These are phyloP conservation scores for Pseudocercospora cruenta DNA, from an alignment of 2,329 filamentous ascomycete species.

Conservation along the genomic window DNA sequence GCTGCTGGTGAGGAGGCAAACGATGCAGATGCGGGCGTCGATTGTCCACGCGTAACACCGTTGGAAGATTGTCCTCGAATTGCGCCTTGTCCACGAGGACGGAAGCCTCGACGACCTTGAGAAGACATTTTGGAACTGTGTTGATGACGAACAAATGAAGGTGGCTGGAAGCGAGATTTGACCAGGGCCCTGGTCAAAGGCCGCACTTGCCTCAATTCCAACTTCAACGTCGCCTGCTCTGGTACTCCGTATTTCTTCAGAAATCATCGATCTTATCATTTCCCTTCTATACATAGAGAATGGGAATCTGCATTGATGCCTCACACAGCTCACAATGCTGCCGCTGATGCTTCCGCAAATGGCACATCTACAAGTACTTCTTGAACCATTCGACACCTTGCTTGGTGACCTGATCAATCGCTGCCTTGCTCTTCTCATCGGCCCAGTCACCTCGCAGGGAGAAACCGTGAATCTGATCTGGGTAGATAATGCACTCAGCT, in stretches of 20 bases:
- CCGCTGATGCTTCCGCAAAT: not conserved
- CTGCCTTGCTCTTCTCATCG: constrained; percentile 51
- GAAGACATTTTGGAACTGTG: too few species aligned
- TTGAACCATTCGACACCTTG: not conserved
- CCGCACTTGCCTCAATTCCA: not conserved
- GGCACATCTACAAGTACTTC: not conserved
- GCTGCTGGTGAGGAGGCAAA: too few species aligned
- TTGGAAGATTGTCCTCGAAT: too few species aligned
- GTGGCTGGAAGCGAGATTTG: not conserved
- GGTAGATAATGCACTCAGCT: constrained; percentile 47
- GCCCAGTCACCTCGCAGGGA: constrained; percentile 48
- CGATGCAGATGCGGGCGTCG: too few species aligned
- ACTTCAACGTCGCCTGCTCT: not conserved
- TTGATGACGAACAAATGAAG: too few species aligned
- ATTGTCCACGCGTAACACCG: too few species aligned
- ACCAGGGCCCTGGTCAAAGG: not conserved
- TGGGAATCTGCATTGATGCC: not conserved
- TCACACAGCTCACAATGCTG: not conserved
- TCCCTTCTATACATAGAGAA: not conserved
- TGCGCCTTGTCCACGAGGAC: too few species aligned
- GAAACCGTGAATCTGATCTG: constrained; percentile 52
- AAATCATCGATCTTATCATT: too few species aligned
- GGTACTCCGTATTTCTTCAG: too few species aligned
- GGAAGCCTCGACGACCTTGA: too few species aligned
- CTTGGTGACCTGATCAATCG: constrained; percentile 46